Conservation (phyloP, 1,139 yeast genomes). For the Hyphopichia wangnamkhiaoensis region DNA sequence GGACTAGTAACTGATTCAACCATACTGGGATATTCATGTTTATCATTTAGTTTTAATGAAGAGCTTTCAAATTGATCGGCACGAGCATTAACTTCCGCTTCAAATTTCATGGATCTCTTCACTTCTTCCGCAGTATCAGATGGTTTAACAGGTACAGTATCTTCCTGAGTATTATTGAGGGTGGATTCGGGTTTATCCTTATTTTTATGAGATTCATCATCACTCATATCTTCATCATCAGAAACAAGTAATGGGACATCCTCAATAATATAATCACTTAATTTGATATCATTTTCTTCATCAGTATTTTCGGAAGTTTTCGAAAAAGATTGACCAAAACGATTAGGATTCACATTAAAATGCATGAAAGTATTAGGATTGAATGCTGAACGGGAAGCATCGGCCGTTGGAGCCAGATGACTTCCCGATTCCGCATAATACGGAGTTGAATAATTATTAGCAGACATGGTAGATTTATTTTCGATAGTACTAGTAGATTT, state of each 20-base stretch:
- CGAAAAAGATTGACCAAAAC: not conserved
- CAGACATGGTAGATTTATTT: not conserved
- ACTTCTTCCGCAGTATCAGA: constrained; percentile 17
- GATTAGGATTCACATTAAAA: constrained; percentile 1
- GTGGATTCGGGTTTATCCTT: not conserved
- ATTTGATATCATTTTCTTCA: constrained; percentile 4
- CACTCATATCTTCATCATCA: constrained; percentile 23
- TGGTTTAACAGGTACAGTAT: constrained; percentile 3
- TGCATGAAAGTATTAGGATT: constrained; percentile 7
- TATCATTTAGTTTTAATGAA: too few species aligned
- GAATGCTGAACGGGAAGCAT: constrained; percentile 4
- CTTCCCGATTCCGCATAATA: too few species aligned
- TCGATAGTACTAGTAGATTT: not conserved
- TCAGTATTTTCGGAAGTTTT: constrained; percentile 2
- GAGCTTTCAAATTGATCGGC: too few species aligned
- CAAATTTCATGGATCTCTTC: constrained; percentile 15
- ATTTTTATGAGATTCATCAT: not conserved
- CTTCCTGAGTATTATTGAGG: not conserved
- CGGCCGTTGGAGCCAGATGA: not conserved
- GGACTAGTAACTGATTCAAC: not conserved
- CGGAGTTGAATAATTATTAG: not conserved
- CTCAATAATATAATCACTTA: constrained; percentile 13
- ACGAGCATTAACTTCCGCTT: not conserved
- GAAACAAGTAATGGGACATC: constrained; percentile 32
- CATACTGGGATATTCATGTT: not conserved